Evolutionary conservation across 2,329 filamentous ascomycete species (phyloP).

Genomic region (Zymoseptoria crescenta): DNA sequence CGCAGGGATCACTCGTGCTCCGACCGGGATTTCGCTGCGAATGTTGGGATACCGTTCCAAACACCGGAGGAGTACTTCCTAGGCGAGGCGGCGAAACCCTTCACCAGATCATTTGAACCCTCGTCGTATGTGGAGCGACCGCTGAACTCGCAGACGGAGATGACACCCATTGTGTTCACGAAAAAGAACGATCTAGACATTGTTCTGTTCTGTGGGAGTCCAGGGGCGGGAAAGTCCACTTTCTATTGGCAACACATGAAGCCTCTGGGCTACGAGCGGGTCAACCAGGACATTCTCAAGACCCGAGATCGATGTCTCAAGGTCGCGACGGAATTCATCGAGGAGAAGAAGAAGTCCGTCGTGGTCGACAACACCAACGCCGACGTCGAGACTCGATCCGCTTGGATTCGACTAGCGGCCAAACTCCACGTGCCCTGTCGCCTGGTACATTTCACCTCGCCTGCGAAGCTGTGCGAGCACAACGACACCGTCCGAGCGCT

Average conservation of each 20-base stretch:
- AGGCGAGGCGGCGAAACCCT: constrained; percentile 56
- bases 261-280: constrained; percentile 69
- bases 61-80: constrained; percentile 94
- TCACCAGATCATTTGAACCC: constrained; percentile 65
- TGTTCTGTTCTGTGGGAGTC: constrained; percentile 79
- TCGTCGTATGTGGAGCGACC: constrained; percentile 41
- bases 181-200: constrained; percentile 64
- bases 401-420: constrained; percentile 70
- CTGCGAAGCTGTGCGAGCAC: constrained; percentile 64
- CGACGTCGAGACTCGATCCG: constrained; percentile 64
- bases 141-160: constrained; percentile 23
- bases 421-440: constrained; percentile 67
- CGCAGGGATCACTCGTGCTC: constrained; percentile 52
- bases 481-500: constrained; percentile 78
- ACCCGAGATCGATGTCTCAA: constrained; percentile 62
- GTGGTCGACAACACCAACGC: constrained; percentile 95
- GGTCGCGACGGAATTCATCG: constrained; percentile 58
- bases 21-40: constrained; percentile 72
- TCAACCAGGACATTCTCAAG: constrained; percentile 88
- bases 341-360: constrained; percentile 59
- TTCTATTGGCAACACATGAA: constrained; percentile 75
- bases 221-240: constrained; percentile 84
- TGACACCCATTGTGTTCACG: constrained; percentile 35
- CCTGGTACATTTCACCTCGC: constrained; percentile 76
- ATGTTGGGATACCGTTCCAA: constrained; percentile 69